Evolutionary conservation across 495 filamentous ascomycete genomes (phyloP).

Genomic region (Hypoxylon intermedium): DNA sequence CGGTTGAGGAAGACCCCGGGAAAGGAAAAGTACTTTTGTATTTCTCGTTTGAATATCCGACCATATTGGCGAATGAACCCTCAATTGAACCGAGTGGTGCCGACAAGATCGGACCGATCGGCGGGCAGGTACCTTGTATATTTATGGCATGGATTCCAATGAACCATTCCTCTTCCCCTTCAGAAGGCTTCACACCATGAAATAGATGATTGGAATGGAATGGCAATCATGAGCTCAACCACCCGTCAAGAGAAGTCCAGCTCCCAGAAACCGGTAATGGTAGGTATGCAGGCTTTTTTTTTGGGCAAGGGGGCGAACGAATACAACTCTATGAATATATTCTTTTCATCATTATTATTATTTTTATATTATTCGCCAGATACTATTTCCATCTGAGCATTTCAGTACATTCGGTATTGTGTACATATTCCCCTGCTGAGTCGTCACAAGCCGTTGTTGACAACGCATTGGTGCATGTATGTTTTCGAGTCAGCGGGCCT

Average conservation of each 20-base stretch:
- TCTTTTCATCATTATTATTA: too few species aligned
- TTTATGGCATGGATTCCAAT: neutral
- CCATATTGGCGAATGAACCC: too few species aligned
- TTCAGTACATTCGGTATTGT: constrained; percentile 4
- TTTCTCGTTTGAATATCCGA: too few species aligned
- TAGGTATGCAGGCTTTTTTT: too few species aligned
- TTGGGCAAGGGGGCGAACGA: too few species aligned
- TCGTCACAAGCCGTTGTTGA: constrained; percentile 37
- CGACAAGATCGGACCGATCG: constrained; percentile 33
- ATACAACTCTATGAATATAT: too few species aligned
- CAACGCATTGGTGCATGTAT: constrained; percentile 39
- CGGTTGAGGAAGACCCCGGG: constrained; percentile 26
- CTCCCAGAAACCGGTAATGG: too few species aligned
- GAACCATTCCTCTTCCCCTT: neutral
- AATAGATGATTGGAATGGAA: neutral
- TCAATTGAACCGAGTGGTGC: constrained; percentile 38
- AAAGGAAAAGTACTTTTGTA: too few species aligned
- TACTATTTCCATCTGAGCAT: constrained; percentile 5
- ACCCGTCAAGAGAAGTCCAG: too few species aligned
- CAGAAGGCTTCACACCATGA: neutral
- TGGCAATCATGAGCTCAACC: neutral
- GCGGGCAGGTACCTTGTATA: neutral
- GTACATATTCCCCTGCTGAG: constrained; percentile 24
- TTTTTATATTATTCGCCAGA: too few species aligned
- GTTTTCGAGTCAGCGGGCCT: constrained; percentile 36